Evolutionary conservation across 352 stramenopile genomes (phyloP).

Genomic region (Phytopythium chamaehyphon): DNA sequence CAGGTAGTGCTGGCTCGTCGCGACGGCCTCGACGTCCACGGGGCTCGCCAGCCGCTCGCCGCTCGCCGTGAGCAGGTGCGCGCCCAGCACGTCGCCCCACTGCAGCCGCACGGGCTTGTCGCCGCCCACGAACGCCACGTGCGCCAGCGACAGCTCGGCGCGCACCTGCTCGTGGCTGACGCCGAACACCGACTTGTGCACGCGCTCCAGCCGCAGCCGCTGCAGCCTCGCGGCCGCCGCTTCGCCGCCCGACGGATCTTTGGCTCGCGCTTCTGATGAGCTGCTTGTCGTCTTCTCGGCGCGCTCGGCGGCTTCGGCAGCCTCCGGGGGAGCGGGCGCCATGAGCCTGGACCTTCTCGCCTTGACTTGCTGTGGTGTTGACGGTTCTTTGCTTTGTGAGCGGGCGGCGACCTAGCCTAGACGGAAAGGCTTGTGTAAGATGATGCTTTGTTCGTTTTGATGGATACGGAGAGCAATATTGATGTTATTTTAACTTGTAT

Average conservation of each 20-base stretch:
- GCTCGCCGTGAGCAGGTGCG: conserved; percentile 41
- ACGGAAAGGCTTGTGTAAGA: too few relatives aligned
- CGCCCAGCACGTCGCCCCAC: conserved; percentile 52
- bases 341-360: neutral
- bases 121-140: conserved; percentile 14
- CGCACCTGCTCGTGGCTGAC: conserved; percentile 18
- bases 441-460: too few relatives aligned
- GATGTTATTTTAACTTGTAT: too few relatives aligned
- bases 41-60: conserved; percentile 29
- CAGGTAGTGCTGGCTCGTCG: conserved; percentile 22
- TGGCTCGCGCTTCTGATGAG: neutral
- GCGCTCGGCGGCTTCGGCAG: neutral
- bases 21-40: conserved; percentile 9
- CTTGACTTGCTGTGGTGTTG: too few relatives aligned
- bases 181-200: conserved; percentile 20
- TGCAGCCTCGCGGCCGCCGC: neutral
- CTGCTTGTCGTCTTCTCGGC: neutral
- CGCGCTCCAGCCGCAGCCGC: conserved; percentile 24
- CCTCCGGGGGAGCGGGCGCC: neutral
- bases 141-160: conserved; percentile 18
- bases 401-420: too few relatives aligned
- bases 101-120: conserved; percentile 16
- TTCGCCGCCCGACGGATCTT: neutral
- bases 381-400: too few relatives aligned
- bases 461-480: too few relatives aligned